phyloP scores from a whole-genome alignment of 2,329 filamentous ascomycete genomes.

The Thelonectria olida region DNA sequence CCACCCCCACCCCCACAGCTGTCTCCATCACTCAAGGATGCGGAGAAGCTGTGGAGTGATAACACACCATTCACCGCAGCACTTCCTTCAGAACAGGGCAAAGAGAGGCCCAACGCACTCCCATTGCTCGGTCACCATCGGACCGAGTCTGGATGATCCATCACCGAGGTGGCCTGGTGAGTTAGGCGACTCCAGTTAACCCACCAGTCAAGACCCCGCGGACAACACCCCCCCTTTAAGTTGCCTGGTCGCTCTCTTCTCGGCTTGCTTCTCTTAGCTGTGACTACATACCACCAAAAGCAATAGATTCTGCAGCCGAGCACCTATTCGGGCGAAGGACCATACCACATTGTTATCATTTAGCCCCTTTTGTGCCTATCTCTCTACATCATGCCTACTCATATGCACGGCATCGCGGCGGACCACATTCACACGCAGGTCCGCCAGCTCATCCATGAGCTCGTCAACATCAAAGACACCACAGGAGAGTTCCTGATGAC shows the following conservation, averaged over 20 bases:
- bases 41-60: neutral
- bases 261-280: neutral
- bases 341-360: neutral
- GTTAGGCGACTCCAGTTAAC: conserved; percentile 2
- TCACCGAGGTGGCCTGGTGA: conserved; percentile 11
- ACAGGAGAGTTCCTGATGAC: conserved; percentile 78
- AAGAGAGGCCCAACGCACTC: neutral
- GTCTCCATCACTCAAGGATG: neutral
- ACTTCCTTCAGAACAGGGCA: neutral
- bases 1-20: neutral
- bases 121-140: conserved; percentile 14
- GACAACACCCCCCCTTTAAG: conserved; percentile 11
- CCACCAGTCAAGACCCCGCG: conserved; percentile 18
- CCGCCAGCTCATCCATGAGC: conserved; percentile 73
- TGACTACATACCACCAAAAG: neutral
- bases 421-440: conserved; percentile 64
- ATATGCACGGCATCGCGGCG: conserved; percentile 56
- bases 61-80: neutral
- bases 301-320: neutral
- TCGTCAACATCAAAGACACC: conserved; percentile 80
- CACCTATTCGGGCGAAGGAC: neutral
- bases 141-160: conserved; percentile 10
- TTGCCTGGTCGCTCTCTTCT: neutral
- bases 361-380: neutral
- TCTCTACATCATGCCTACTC: conserved; percentile 40